Percentiles rank a stretch among this genome's conserved stretches.
Evolutionary conservation across 495 filamentous ascomycete species (phyloP).

Genomic region (Penicillium cataractarum): DNA sequence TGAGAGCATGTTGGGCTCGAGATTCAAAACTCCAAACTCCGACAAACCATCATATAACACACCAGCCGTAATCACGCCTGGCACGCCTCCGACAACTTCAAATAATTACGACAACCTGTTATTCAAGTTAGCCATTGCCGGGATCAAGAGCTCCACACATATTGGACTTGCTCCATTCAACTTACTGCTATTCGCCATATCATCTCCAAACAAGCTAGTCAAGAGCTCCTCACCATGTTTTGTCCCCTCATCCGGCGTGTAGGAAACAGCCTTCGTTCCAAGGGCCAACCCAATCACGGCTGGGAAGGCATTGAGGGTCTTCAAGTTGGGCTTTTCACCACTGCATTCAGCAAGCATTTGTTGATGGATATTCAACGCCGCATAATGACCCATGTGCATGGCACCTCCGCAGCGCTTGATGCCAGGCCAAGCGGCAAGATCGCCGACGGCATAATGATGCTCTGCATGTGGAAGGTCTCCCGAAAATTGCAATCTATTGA

Average conservation of each 20-base stretch:
- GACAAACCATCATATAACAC: neutral
- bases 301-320: conserved; percentile 53
- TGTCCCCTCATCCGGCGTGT: conserved; percentile 53
- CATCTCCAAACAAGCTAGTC: conserved; percentile 64
- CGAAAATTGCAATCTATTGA: conserved; percentile 48
- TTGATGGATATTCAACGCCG: conserved; percentile 63
- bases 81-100: conserved; percentile 47
- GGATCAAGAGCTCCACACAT: neutral
- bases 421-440: conserved; percentile 58
- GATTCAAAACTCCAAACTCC: neutral
- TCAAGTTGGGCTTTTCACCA: conserved; percentile 42
- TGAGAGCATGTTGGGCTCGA: neutral
- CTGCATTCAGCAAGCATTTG: conserved; percentile 48
- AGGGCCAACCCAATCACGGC: conserved; percentile 69
- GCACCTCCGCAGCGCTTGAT: conserved; percentile 73
- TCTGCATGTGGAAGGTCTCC: conserved; percentile 49
- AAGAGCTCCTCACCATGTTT: conserved; percentile 60
- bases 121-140: conserved; percentile 20
- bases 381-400: conserved; percentile 66
- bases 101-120: conserved; percentile 60
- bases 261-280: conserved; percentile 65
- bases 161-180: neutral
- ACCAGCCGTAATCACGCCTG: neutral
- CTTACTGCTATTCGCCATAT: conserved; percentile 62
- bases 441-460: conserved; percentile 61